These are phyloP conservation scores for Colletotrichum sp. DNA, from an alignment of 2,329 filamentous ascomycete genomes.

Conservation along the genomic window DNA sequence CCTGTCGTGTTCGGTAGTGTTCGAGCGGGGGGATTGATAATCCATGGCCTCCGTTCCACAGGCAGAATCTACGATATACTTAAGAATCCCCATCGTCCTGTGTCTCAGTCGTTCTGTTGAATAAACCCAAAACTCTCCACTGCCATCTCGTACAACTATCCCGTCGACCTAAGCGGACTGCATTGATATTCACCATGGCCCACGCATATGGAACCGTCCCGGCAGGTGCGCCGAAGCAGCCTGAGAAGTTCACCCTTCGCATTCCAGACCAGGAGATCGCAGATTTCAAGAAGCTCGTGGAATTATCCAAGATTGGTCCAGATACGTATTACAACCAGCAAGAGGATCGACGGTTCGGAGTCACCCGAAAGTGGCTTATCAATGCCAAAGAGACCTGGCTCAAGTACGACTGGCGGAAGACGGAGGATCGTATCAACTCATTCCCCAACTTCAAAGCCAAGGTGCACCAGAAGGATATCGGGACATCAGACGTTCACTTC, in stretches of 20 bases:
- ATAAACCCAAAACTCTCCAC: not conserved
- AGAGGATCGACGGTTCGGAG: constrained; percentile 45
- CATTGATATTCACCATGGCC: not conserved
- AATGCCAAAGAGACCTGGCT: constrained; percentile 47
- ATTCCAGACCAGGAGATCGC: constrained; percentile 47
- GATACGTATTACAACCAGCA: constrained; percentile 52
- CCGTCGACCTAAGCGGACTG: not conserved
- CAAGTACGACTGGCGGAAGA: constrained; percentile 51
- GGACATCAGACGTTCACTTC: constrained; percentile 53
- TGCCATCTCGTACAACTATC: not conserved
- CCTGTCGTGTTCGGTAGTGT: not conserved
- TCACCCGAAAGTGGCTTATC: constrained; percentile 49
- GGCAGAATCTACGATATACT: not conserved
- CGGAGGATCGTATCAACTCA: constrained; percentile 44
- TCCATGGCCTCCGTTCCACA: not conserved
- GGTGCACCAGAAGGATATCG: constrained; percentile 39
- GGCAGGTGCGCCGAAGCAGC: not conserved
- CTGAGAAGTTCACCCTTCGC: constrained; percentile 40
- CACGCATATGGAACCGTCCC: constrained; percentile 4
- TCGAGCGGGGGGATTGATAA: not conserved
- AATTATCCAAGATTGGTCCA: constrained; percentile 52
- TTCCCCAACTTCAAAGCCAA: constrained; percentile 51
- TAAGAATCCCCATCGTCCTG: not conserved
- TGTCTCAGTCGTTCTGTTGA: not conserved
- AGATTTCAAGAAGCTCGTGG: constrained; percentile 50